Percentiles rank a stretch among this genome's conserved stretches.
phyloP scores from a whole-genome alignment of 139 green algal species.

The Chlamydomonas schloesseri region DNA sequence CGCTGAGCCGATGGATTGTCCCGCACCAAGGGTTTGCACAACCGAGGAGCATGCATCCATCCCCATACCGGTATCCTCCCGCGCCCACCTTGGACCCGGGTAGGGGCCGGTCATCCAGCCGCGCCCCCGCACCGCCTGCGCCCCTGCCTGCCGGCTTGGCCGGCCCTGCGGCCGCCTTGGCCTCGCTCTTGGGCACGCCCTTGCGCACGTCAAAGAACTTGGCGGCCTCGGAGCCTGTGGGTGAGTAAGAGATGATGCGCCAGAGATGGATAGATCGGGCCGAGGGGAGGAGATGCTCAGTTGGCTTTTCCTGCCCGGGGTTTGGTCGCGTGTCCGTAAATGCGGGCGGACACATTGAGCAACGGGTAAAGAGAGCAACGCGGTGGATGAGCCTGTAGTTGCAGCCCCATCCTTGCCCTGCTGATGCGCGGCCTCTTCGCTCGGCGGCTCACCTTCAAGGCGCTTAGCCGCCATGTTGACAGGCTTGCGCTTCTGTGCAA shows the following conservation, averaged over 20 bases:
- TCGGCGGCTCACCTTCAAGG: constrained; percentile 31
- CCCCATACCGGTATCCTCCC: too few relatives aligned
- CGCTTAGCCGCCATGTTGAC: constrained; percentile 49
- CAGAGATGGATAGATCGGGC: not conserved
- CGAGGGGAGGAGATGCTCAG: not conserved
- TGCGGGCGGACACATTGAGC: too few relatives aligned
- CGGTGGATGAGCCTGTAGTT: too few relatives aligned
- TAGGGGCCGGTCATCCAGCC: constrained; percentile 23
- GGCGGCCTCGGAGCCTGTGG: constrained; percentile 1
- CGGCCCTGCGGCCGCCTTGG: constrained; percentile 16
- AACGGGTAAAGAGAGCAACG: too few relatives aligned
- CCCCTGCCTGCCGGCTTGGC: not conserved
- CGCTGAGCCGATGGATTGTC: too few relatives aligned
- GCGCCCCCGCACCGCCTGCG: not conserved
- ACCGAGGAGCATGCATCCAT: too few relatives aligned
- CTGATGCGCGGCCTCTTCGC: too few relatives aligned
- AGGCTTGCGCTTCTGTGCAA: constrained; percentile 50
- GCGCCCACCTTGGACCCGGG: not conserved
- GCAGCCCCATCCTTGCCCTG: too few relatives aligned
- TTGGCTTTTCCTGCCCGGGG: too few relatives aligned
- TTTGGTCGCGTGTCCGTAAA: too few relatives aligned
- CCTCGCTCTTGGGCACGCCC: constrained; percentile 49
- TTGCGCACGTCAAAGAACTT: constrained; percentile 49
- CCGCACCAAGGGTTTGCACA: too few relatives aligned
- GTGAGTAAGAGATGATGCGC: not conserved